Conservation (phyloP, 2,329 filamentous ascomycete genomes). For the Neocucurbitaria cava region DNA sequence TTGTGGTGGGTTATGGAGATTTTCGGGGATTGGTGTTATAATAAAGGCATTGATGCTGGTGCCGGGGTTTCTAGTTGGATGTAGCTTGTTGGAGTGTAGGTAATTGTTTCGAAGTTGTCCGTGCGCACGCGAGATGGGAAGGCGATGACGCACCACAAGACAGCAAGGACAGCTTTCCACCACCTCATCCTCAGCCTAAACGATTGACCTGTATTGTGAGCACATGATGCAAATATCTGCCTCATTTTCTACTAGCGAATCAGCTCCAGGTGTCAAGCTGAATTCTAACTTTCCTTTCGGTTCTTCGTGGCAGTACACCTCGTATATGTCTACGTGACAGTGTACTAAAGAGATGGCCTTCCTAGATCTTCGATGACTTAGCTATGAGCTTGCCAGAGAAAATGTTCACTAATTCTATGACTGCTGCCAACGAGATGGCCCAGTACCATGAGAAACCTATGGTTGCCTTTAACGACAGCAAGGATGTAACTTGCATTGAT, state of each 20-base stretch:
- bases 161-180: neutral
- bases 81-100: neutral
- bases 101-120: neutral
- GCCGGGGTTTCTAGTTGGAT: neutral
- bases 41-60: neutral
- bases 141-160: neutral
- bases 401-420: neutral
- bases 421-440: neutral
- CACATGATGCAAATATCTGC: neutral
- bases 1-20: conserved; percentile 3
- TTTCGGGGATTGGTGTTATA: neutral
- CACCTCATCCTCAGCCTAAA: neutral
- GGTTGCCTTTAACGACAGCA: neutral
- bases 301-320: neutral
- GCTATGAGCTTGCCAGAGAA: neutral
- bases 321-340: neutral
- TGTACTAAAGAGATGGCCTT: neutral
- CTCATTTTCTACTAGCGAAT: neutral
- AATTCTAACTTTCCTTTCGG: neutral
- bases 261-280: neutral
- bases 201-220: neutral
- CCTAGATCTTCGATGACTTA: neutral
- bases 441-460: neutral
- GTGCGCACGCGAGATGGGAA: neutral
- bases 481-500: neutral